A percentile compares a stretch with the other conserved stretches of the same genome.
These are phyloP conservation scores for Neofusicoccum cordaticola DNA, from an alignment of 2,329 filamentous ascomycete genomes.

Conservation along the genomic window DNA sequence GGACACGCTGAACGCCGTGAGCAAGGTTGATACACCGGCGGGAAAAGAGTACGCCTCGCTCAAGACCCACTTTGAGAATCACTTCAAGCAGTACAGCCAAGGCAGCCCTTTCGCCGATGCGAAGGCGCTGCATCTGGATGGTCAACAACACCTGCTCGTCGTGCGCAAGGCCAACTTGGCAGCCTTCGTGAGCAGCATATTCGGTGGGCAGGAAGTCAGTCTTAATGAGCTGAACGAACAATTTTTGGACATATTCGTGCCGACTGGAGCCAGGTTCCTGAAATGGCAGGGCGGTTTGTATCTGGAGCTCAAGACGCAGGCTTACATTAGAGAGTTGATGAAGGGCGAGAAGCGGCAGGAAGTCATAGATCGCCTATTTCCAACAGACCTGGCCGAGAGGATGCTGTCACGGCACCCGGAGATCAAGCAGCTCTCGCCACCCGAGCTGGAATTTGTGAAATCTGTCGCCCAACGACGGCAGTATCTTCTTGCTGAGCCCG, in stretches of 20 bases:
- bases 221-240: conserved; percentile 62
- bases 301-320: conserved; percentile 65
- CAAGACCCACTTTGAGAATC: conserved; percentile 62
- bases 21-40: conserved; percentile 53
- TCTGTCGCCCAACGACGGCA: conserved; percentile 43
- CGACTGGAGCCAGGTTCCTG: conserved; percentile 55
- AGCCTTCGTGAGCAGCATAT: conserved; percentile 62
- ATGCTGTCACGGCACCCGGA: conserved; percentile 56
- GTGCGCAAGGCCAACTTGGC: conserved; percentile 64
- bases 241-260: conserved; percentile 63
- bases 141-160: conserved; percentile 22
- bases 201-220: conserved; percentile 62
- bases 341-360: conserved; percentile 51
- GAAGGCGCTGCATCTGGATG: conserved; percentile 56
- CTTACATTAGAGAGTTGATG: conserved; percentile 53
- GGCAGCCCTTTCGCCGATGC: conserved; percentile 56
- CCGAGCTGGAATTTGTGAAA: conserved; percentile 55
- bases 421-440: conserved; percentile 52
- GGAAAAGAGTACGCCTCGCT: conserved; percentile 62
- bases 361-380: conserved; percentile 60
- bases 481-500: conserved; percentile 48
- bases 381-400: conserved; percentile 53
- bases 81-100: conserved; percentile 56
- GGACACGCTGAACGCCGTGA: conserved; percentile 57
- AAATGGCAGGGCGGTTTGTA: conserved; percentile 61